Evolutionary conservation across 495 filamentous ascomycete genomes (phyloP).

Genomic region (Clohesyomyces aquaticus): DNA sequence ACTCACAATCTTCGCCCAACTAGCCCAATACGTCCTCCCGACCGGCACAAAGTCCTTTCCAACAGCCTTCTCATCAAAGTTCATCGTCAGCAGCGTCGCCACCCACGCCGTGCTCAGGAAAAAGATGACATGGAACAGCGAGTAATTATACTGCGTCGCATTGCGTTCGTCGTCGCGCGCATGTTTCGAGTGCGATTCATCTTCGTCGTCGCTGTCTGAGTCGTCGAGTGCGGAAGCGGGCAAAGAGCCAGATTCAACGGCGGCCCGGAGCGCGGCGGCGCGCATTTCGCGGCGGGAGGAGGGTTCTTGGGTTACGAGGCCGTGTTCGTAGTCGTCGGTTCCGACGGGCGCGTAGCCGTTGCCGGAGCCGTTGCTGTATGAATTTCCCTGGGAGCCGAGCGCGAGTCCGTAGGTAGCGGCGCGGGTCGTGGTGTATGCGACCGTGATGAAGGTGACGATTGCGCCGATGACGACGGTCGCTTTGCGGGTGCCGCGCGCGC

Average conservation of each 20-base stretch:
- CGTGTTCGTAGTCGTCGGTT: conserved; percentile 76
- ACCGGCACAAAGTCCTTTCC: conserved; percentile 81
- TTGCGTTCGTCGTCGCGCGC: conserved; percentile 78
- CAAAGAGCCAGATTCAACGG: conserved; percentile 86
- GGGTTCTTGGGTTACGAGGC: conserved; percentile 87
- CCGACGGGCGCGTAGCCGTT: conserved; percentile 58
- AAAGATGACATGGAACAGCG: conserved; percentile 97
- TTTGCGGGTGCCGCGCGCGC: conserved; percentile 85
- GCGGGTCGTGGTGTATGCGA: conserved; percentile 95
- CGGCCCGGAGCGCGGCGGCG: conserved; percentile 83
- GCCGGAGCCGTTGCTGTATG: conserved; percentile 40
- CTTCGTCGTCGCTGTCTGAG: conserved; percentile 68
- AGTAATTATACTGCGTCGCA: conserved; percentile 93
- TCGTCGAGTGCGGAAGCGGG: conserved; percentile 89
- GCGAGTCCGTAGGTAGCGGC: conserved; percentile 94
- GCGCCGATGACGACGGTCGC: conserved; percentile 89
- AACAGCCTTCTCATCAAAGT: conserved; percentile 61
- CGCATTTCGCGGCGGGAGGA: conserved; percentile 84
- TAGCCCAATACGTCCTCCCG: conserved; percentile 93
- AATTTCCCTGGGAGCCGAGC: conserved; percentile 66
- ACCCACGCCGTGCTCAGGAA: conserved; percentile 95
- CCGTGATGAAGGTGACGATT: conserved; percentile 93
- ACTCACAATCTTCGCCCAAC: conserved; percentile 98
- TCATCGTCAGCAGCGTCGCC: conserved; percentile 86
- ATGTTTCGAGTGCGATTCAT: conserved; percentile 58